Percentiles rank a stretch among this genome's conserved stretches.
phyloP scores from a whole-genome alignment of 257 asterid species.

The Asclepias syriaca region DNA sequence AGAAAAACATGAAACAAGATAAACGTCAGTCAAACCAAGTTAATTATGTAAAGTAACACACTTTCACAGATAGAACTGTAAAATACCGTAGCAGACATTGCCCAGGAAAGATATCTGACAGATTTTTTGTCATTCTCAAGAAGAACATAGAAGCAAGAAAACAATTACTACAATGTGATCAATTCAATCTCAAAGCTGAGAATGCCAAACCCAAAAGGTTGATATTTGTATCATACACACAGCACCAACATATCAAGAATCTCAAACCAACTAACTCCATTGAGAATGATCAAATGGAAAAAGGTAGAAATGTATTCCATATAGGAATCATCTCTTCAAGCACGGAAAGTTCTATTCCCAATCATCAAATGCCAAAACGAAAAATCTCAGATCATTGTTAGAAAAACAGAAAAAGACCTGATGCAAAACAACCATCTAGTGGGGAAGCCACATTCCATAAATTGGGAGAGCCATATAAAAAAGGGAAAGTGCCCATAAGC shows the following conservation, averaged over 20 bases:
- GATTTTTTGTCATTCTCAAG: neutral
- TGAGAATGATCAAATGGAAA: neutral
- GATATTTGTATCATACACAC: neutral
- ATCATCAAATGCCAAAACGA: neutral
- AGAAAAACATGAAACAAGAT: conserved; percentile 12
- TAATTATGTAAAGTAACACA: neutral
- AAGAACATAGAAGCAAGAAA: neutral
- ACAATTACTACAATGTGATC: neutral
- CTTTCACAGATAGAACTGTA: neutral
- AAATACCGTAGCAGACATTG: neutral
- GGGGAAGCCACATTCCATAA: neutral
- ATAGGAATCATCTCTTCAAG: neutral
- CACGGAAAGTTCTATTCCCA: neutral
- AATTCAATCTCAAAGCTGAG: neutral
- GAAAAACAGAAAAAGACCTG: too few species aligned
- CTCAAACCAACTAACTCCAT: neutral
- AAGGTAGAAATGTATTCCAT: neutral
- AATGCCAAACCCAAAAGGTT: neutral
- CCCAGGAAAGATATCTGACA: neutral
- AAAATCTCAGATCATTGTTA: neutral
- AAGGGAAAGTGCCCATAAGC: neutral
- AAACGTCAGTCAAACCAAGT: conserved; percentile 14
- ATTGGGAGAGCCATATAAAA: neutral
- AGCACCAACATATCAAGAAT: neutral
- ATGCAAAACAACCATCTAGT: neutral